Base-by-base conservation (phyloP, 129 eudicot species). In the Ambrosia artemisiifolia region DNA sequence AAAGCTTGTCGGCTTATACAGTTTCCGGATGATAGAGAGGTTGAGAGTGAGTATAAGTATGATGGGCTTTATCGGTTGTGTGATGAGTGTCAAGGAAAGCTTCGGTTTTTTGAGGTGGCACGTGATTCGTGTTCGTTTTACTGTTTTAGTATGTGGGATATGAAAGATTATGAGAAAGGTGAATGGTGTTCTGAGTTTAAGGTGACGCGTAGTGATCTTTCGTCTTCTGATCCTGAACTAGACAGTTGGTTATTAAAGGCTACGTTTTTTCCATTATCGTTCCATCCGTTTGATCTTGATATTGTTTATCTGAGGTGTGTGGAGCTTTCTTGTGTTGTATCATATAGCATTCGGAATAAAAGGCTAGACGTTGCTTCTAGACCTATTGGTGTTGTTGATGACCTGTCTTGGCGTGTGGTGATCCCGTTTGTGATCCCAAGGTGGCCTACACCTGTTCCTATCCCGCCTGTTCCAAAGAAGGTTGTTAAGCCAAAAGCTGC, bases 371-470 rank as follows among this genome's bases (percentile, higher is more conserved):
- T 84, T n/a, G 73, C 56, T 7, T 78, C 85, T 71, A 57, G 61
- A 65, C 75, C 79, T 16, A 55, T 81, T 17, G 81, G 83, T 6
- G 75, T 78, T 5, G 85, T 78, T 50, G 85, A 84, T 34, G 85
- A 84, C 12, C 79, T 84, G 46, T 78, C 85, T 40, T 84, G 88
- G 88, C 85, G 85, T 20, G 85, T 84, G 70, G 83, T 84, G 65
- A 55, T 84, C 42, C 88, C 88, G 18, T 81, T 78, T 78, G 81
- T 84, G 83, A 73, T 78, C 53, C 88, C 88, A 2, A 69, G 78
- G 80, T 84, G 88, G 85, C 88, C 85, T 19, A 78, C 83, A 11
- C 85, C 85, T 0, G 78, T 84, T 78, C 85, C 85, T 6, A 57
- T 75, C 4, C 88, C 83, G 1, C 72, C 73, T 11, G 53, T 63